Evolutionary conservation across 352 stramenopile species (phyloP).

Genomic region (Phytophthora syringae): DNA sequence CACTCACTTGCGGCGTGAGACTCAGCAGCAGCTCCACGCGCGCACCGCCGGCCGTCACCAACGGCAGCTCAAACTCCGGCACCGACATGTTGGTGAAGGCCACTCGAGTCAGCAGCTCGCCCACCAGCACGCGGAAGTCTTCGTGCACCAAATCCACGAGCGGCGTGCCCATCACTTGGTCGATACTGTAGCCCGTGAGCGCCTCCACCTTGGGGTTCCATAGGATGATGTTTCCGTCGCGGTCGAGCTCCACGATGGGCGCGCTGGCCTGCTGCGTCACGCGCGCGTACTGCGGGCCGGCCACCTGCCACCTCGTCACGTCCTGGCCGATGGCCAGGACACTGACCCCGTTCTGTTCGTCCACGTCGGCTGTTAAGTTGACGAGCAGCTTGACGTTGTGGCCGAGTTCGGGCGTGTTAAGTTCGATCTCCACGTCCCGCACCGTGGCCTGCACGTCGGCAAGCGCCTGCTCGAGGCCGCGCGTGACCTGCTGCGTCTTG

Average conservation of each 20-base stretch:
- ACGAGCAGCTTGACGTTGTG: slow-evolving; percentile 61
- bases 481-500: slow-evolving; percentile 24
- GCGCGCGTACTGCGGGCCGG: slow-evolving; percentile 57
- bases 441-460: slow-evolving; percentile 40
- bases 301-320: slow-evolving; percentile 50
- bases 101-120: slow-evolving; percentile 50
- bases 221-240: slow-evolving; percentile 61
- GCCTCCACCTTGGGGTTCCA: slow-evolving; percentile 74
- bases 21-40: slow-evolving; percentile 63
- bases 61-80: slow-evolving; percentile 57
- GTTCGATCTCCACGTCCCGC: slow-evolving; percentile 50
- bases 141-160: slow-evolving; percentile 60
- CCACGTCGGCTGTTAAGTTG: slow-evolving; percentile 63
- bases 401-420: slow-evolving; percentile 50
- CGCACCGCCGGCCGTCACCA: slow-evolving; percentile 54
- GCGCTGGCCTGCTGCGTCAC: slow-evolving; percentile 80
- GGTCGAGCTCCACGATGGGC: slow-evolving; percentile 81
- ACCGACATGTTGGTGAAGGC: slow-evolving; percentile 53
- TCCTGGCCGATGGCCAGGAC: slow-evolving; percentile 61
- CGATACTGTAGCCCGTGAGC: slow-evolving; percentile 66
- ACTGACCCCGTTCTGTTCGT: slow-evolving; percentile 25
- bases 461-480: slow-evolving; percentile 33
- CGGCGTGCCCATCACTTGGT: slow-evolving; percentile 49
- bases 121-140: slow-evolving; percentile 50
- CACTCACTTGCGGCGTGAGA: slow-evolving; percentile 56